A percentile compares a stretch with the other conserved stretches of the same genome.
These are phyloP conservation scores for Quercus cerris DNA, from an alignment of 306 rosid genomes.

Conservation along the genomic window DNA sequence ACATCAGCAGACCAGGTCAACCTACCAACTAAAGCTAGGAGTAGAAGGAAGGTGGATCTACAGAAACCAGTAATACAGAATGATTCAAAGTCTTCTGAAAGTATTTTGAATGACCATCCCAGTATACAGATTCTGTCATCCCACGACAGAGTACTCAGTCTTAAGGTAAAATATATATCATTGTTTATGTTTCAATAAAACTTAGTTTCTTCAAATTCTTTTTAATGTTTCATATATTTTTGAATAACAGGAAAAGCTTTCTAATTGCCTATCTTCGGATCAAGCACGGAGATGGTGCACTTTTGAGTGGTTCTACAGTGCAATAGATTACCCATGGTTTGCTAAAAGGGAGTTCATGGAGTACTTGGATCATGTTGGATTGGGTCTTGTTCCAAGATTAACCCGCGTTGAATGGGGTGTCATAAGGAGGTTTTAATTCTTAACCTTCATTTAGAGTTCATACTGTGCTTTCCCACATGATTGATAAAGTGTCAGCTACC, in stretches of 20 bases:
- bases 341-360: slow-evolving; percentile 89
- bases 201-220: slow-evolving; percentile 13
- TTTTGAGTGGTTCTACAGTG: slow-evolving; percentile 97
- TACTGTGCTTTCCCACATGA: slow-evolving; percentile 14
- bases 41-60: slow-evolving; percentile 54
- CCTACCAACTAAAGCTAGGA: slow-evolving; percentile 45
- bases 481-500: background rate
- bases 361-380: slow-evolving; percentile 90
- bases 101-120: slow-evolving; percentile 32
- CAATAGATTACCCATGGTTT: slow-evolving; percentile 96
- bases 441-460: slow-evolving; percentile 21
- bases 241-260: slow-evolving; percentile 60
- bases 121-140: slow-evolving; percentile 27
- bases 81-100: slow-evolving; percentile 38
- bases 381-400: slow-evolving; percentile 93
- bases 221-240: slow-evolving; percentile 2
- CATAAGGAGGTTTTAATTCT: slow-evolving; percentile 63
- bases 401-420: slow-evolving; percentile 98
- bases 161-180: slow-evolving; percentile 46
- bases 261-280: slow-evolving; percentile 60
- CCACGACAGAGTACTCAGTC: slow-evolving; percentile 27
- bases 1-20: slow-evolving; percentile 41
- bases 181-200: slow-evolving; percentile 16
- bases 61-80: slow-evolving; percentile 39
- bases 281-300: slow-evolving; percentile 79